phyloP scores from a whole-genome alignment of 345 rosid species.

The Rhodamnia rubescens region DNA sequence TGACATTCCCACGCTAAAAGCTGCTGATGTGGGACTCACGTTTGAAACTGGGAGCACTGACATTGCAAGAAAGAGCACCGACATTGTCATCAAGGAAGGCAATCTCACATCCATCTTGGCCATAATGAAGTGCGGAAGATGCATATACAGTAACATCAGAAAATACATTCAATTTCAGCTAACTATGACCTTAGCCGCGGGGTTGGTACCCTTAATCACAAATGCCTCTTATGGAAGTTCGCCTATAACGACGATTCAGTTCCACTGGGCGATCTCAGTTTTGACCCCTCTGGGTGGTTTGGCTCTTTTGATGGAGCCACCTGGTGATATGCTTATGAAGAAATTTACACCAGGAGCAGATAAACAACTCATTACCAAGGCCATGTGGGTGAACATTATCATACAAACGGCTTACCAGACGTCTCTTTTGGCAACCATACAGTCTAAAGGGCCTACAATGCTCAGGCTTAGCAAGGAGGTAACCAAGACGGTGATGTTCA shows the following conservation, averaged over 20 bases:
- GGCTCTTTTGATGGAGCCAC: constrained; percentile 9
- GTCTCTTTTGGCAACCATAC: constrained; percentile 4
- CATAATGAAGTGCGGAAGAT: neutral
- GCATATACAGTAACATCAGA: neutral
- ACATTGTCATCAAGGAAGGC: neutral
- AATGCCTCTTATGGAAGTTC: neutral
- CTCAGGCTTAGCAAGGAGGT: constrained; percentile 1
- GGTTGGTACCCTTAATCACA: neutral
- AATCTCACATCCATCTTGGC: neutral
- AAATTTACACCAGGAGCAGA: constrained; percentile 1
- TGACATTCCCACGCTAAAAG: neutral
- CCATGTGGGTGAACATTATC: constrained; percentile 17
- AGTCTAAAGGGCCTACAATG: constrained; percentile 10
- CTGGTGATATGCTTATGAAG: neutral
- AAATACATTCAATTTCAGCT: neutral
- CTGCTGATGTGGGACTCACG: neutral
- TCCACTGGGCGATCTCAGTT: neutral
- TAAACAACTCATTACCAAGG: constrained; percentile 14
- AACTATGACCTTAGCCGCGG: neutral
- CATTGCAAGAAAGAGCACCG: neutral
- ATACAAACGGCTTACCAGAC: constrained; percentile 15
- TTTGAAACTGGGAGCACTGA: neutral
- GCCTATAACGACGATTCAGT: neutral
- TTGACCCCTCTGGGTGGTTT: neutral
- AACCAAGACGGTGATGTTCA: constrained; percentile 13